phyloP scores from a whole-genome alignment of 805 yeast species.

The Ogataea paradorogensis region DNA sequence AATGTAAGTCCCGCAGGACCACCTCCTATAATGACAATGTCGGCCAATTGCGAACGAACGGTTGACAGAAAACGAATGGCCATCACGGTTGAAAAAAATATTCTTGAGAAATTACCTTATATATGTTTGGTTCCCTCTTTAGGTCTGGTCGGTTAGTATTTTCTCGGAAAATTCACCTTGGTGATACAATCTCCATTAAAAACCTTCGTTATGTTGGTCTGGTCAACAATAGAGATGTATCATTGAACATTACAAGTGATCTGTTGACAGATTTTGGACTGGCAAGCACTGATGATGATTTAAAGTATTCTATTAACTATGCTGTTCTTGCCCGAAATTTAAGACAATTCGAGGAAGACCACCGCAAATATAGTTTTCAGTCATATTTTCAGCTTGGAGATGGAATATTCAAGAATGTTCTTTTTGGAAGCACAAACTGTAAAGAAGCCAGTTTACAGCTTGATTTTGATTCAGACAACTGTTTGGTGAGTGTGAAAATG shows the following conservation, averaged over 20 bases:
- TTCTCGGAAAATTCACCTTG: conserved; percentile 7
- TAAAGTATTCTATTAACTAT: conserved; percentile 80
- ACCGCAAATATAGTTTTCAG: conserved; percentile 39
- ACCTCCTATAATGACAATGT: conserved; percentile 88
- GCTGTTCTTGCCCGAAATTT: conserved; percentile 76
- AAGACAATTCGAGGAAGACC: conserved; percentile 45
- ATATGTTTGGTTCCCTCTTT: conserved; percentile 3
- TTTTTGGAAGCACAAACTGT: conserved; percentile 20
- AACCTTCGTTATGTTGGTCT: conserved; percentile 37
- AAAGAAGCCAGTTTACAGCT: conserved; percentile 17
- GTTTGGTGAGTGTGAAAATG: conserved; percentile 10
- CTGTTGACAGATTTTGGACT: conserved; percentile 64
- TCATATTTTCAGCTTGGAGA: conserved; percentile 39
- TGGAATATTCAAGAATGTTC: conserved; percentile 18
- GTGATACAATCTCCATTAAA: conserved; percentile 46
- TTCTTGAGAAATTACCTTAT: neutral
- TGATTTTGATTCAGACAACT: conserved; percentile 6
- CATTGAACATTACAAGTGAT: conserved; percentile 40
- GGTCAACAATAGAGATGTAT: conserved; percentile 10
- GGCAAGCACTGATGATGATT: conserved; percentile 80
- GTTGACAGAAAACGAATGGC: conserved; percentile 30
- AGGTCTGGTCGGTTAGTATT: neutral
- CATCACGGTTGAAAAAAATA: conserved; percentile 7
- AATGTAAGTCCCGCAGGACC: conserved; percentile 96
- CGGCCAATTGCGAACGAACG: conserved; percentile 37